Conservation (phyloP, 805 yeast species). For the Saccharomycopsis fibuligera region DNA sequence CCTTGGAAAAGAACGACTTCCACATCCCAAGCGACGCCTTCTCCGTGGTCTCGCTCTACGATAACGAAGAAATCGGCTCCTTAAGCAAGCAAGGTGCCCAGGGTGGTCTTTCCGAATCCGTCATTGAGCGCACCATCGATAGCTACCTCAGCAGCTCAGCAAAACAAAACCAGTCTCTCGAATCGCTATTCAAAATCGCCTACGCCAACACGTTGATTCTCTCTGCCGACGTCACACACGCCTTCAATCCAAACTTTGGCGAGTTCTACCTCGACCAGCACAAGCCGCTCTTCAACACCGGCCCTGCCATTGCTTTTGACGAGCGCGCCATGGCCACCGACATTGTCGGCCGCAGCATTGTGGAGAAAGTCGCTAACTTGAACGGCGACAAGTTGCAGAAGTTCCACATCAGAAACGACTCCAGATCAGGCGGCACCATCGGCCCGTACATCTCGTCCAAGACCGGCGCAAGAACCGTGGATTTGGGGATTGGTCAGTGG, state of each 20-base stretch:
- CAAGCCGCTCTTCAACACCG: conserved; percentile 74
- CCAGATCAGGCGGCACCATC: conserved; percentile 84
- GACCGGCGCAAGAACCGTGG: conserved; percentile 72
- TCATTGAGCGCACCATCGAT: conserved; percentile 49
- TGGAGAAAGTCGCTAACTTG: conserved; percentile 60
- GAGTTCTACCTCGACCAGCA: conserved; percentile 69
- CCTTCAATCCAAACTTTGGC: conserved; percentile 71
- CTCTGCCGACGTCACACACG: conserved; percentile 81
- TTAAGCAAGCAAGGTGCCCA: conserved; percentile 75
- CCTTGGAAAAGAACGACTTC: conserved; percentile 31
- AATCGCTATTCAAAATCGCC: conserved; percentile 31
- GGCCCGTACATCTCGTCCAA: conserved; percentile 64
- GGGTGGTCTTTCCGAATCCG: conserved; percentile 65
- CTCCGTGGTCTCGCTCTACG: conserved; percentile 60
- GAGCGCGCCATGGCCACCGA: conserved; percentile 85
- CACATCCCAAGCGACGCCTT: conserved; percentile 33
- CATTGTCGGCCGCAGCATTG: conserved; percentile 60
- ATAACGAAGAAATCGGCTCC: conserved; percentile 82
- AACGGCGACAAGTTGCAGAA: conserved; percentile 66
- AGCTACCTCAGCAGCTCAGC: conserved; percentile 25
- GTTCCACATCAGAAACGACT: conserved; percentile 82
- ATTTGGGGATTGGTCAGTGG: conserved; percentile 75
- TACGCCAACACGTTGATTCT: conserved; percentile 74
- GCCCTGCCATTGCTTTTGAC: conserved; percentile 64
- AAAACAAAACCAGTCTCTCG: conserved; percentile 25